Evolutionary conservation across 768 basidiomycete species (phyloP).

Genomic region (Kwoniella newhampshirensis): DNA sequence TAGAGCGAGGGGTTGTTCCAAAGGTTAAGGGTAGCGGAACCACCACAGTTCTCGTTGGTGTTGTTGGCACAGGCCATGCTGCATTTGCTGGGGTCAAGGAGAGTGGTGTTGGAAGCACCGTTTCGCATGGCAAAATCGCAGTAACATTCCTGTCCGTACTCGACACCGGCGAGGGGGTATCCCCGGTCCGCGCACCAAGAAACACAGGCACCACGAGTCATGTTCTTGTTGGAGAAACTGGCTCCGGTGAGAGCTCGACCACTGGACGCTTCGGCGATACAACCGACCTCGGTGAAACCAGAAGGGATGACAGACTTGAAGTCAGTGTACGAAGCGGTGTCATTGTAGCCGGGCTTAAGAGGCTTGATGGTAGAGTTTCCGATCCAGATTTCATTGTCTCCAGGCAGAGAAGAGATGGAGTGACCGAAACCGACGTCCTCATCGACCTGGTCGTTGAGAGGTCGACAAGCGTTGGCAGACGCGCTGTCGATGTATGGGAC

Average conservation of each 20-base stretch:
- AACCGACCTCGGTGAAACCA: slow-evolving; percentile 47
- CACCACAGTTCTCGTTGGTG: slow-evolving; percentile 52
- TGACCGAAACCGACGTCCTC: slow-evolving; percentile 49
- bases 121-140: slow-evolving; percentile 48
- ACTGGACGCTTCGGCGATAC: slow-evolving; percentile 49
- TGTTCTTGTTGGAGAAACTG: slow-evolving; percentile 35
- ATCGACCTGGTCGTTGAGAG: slow-evolving; percentile 47
- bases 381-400: slow-evolving; percentile 52
- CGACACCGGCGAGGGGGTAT: slow-evolving; percentile 47
- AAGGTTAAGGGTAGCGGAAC: slow-evolving; percentile 37
- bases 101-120: slow-evolving; percentile 48
- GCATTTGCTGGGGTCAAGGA: slow-evolving; percentile 42
- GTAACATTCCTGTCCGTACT: slow-evolving; percentile 50
- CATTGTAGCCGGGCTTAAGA: slow-evolving; percentile 35
- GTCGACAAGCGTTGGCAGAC: slow-evolving; percentile 39
- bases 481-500: slow-evolving; percentile 48
- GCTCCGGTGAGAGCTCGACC: slow-evolving; percentile 46
- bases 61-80: slow-evolving; percentile 39
- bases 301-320: slow-evolving; percentile 40
- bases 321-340: slow-evolving; percentile 27
- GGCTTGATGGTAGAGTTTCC: slow-evolving; percentile 41
- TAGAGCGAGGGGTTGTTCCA: slow-evolving; percentile 44
- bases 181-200: slow-evolving; percentile 32
- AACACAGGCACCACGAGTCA: slow-evolving; percentile 48
- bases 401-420: slow-evolving; percentile 43